These are phyloP conservation scores for Pythium myriotylum DNA, from an alignment of 352 stramenopile species.

Conservation along the genomic window DNA sequence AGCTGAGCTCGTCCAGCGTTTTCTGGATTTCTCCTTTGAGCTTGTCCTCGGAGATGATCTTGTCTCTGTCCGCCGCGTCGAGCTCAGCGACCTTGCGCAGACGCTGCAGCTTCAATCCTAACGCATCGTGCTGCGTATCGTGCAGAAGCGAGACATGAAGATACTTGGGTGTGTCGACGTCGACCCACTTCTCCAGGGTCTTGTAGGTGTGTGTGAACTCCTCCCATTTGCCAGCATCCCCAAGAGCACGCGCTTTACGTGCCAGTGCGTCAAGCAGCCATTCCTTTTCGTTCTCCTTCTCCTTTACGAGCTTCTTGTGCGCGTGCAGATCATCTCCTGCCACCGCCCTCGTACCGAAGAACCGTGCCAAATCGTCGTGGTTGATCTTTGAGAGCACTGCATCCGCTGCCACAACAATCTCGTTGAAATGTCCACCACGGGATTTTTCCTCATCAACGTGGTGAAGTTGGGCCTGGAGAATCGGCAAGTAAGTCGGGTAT, in stretches of 20 bases:
- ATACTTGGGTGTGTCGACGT: conserved; percentile 49
- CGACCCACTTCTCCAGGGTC: conserved; percentile 67
- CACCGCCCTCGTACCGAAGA: conserved; percentile 67
- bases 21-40: conserved; percentile 40
- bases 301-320: conserved; percentile 68
- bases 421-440: neutral
- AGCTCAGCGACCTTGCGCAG: conserved; percentile 64
- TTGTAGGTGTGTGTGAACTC: conserved; percentile 46
- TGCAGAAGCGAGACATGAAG: conserved; percentile 55
- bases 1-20: conserved; percentile 42
- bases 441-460: no score
- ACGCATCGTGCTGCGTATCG: conserved; percentile 46
- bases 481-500: conserved; percentile 38
- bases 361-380: conserved; percentile 58
- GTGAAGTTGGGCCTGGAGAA: no score
- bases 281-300: conserved; percentile 62
- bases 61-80: conserved; percentile 51
- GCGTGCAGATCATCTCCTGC: conserved; percentile 40
- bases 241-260: conserved; percentile 61
- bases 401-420: conserved; percentile 53
- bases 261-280: conserved; percentile 60
- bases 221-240: conserved; percentile 48
- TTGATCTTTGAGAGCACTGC: conserved; percentile 55
- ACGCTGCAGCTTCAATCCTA: conserved; percentile 55
- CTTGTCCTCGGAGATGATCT: conserved; percentile 57